Base-by-base conservation (phyloP, 2,329 filamentous ascomycete species). In the Fusarium liriodendri region DNA sequence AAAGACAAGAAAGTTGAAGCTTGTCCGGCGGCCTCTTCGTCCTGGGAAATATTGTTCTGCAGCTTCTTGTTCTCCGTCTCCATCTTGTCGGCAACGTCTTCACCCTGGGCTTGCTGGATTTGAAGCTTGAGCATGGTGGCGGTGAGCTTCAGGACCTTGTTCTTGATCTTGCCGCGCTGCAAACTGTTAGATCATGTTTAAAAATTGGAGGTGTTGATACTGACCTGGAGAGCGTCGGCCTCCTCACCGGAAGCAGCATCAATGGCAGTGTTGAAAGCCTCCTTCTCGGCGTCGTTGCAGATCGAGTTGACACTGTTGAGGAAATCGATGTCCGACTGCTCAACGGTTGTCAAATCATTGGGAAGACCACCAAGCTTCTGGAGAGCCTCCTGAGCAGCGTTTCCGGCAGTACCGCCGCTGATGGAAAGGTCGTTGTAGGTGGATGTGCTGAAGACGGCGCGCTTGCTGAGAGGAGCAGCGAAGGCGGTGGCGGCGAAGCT, bases 71-170 rank as follows among this genome's bases (percentile, higher is more conserved):
- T 79, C 80, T 89, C 87, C 6, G 81, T 80, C 0, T 80, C 85
- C 6, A 89, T 74, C 71, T 87, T 83, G 7, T 76, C 83, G 13
- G 83, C 77, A 0, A 87, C 84, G 67, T 87, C 83, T 18, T 84
- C 65, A 25, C 89, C 88, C 72, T 89, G 86, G 0, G 88, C 88
- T 64, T 84, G 80, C 70, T 89, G 81, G 38, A 87, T 83, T 78
- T 85, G 81, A 10, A 90, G 85, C 73, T 85, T 82, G 33, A 89
- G 79, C 35, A 89, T 81, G 61, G 86, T 86, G 32, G 87, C 86
- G 42, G 85, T 86, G 71, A 90, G 82, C 82, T 90, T 90, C 62
- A 90, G 80, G 18, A 90, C 87, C 82, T 90, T 90, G 85, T 89
- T 90, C 85, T 89, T 88, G 69, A 86, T 89, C 82, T 90, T 89